Base-by-base conservation (phyloP, 805 yeast species). In the Hanseniaspora pseudoguilliermondii region DNA sequence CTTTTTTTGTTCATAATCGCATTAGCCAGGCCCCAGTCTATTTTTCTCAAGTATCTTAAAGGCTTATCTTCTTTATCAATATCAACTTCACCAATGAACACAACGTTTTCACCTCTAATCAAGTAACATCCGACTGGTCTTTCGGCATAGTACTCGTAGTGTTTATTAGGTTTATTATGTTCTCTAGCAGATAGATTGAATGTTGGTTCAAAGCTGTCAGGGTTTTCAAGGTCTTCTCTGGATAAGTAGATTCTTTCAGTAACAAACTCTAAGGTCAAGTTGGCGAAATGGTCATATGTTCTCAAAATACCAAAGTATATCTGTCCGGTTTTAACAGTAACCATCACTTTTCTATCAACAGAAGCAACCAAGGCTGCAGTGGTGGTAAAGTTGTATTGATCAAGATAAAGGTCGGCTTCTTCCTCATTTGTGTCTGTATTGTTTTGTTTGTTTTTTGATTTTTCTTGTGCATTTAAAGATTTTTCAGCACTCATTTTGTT, bases 21-120 rank as follows among this genome's bases (percentile, higher is more conserved):
- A 62, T 79, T 80, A 1, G 93, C 95, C 47, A 74, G 77, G 40
- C 72, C 73, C 65, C 79, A 89, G 36, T 79, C 79, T 23, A 86
- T 74, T 65, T 78, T 80, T 59, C 76, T 72, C 68, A 81, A 74
- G 15, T 71, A 69, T 42, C 74, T 74, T 62, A 86, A 69, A 53
- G 85, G 85, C 59, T 73, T 78, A 64, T 86, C 95, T 69, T 89
- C 96, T 59, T 73, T 78, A 65, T 87, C 95, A 59, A 88, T 84
- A 68, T 90, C 96, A 59, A 91, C 78, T 67, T 91, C 97, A 21
- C 97, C 98, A 66, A 93, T 68, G 81, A 90, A 79, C 10, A 90
- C 93, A 9, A 93, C 93, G 64, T 91, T 91, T 69, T 93, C 98
- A 59, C 98, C 98, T 70, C 98, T 84, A 42, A 93, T 83, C 72